A percentile compares a stretch with the other conserved stretches of the same genome.
phyloP scores from a whole-genome alignment of 805 yeast species.

The Yamadazyma akitaensis region DNA sequence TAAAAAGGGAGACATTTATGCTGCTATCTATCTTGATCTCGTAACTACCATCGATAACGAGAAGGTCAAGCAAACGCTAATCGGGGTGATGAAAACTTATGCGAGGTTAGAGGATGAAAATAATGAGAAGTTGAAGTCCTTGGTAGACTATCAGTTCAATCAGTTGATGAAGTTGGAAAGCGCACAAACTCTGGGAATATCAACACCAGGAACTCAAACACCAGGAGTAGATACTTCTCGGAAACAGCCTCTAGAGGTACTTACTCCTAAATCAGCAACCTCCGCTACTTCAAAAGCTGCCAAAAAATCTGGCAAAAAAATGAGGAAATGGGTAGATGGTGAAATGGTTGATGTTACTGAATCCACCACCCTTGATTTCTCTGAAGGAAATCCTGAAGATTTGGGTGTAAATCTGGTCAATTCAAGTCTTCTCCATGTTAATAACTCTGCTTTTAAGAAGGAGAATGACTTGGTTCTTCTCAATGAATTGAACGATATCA shows the following conservation, averaged over 20 bases:
- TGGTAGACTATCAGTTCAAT: conserved; percentile 38
- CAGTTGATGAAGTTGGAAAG: conserved; percentile 31
- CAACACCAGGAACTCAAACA: neutral
- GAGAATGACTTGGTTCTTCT: conserved; percentile 40
- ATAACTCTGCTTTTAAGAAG: conserved; percentile 32
- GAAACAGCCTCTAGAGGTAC: neutral
- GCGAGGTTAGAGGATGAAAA: conserved; percentile 19
- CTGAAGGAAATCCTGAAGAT: conserved; percentile 17
- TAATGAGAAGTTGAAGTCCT: conserved; percentile 24
- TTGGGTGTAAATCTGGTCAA: neutral
- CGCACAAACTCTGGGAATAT: neutral
- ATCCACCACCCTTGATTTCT: conserved; percentile 30
- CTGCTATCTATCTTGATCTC: conserved; percentile 37
- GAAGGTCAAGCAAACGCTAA: conserved; percentile 29
- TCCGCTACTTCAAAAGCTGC: neutral
- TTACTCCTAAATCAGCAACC: conserved; percentile 1
- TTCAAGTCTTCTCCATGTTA: conserved; percentile 17
- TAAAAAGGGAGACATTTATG: conserved; percentile 24
- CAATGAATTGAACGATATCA: conserved; percentile 38
- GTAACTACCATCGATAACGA: conserved; percentile 40
- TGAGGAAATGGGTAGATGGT: conserved; percentile 44
- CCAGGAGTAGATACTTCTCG: conserved; percentile 3
- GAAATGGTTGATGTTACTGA: conserved; percentile 29
- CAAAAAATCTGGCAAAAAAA: conserved; percentile 23
- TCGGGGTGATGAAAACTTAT: conserved; percentile 32